Percentiles rank a stretch among this genome's conserved stretches.
Conservation (phyloP, 306 rosid genomes). For the Coriaria nepalensis region DNA sequence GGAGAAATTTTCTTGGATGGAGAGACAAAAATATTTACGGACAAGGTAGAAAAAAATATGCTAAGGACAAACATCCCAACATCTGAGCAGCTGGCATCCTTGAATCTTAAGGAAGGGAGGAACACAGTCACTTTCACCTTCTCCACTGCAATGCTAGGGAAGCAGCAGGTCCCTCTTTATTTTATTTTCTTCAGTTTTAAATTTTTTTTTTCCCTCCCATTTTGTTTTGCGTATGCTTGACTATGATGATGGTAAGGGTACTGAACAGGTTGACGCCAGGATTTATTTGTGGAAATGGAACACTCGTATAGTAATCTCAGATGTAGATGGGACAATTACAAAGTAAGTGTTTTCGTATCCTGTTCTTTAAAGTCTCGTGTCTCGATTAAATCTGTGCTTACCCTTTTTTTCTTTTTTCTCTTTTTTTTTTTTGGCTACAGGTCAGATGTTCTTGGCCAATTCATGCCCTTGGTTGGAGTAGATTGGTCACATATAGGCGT, state of each 20-base stretch:
- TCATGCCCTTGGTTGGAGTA: slow-evolving; percentile 97
- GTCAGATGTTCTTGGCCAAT: slow-evolving; percentile 98
- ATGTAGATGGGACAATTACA: slow-evolving; percentile 97
- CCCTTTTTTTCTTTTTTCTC: neutral
- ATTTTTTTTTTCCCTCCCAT: slow-evolving; percentile 3
- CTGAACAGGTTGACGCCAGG: slow-evolving; percentile 67
- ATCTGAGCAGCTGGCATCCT: slow-evolving; percentile 78
- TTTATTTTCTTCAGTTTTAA: slow-evolving; percentile 9
- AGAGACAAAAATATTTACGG: slow-evolving; percentile 18
- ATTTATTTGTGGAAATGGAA: slow-evolving; percentile 94
- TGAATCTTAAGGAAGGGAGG: slow-evolving; percentile 78
- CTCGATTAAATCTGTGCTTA: neutral
- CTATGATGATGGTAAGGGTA: slow-evolving; percentile 4
- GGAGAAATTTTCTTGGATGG: slow-evolving; percentile 14
- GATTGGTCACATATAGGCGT: slow-evolving; percentile 99
- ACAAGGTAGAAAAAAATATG: slow-evolving; percentile 27
- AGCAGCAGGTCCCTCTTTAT: slow-evolving; percentile 46
- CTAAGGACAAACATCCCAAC: slow-evolving; percentile 53
- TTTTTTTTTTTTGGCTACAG: slow-evolving; percentile 29
- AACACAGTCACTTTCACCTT: slow-evolving; percentile 71
- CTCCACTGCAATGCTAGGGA: slow-evolving; percentile 60
- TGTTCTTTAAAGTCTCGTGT: neutral
- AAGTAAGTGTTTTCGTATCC: slow-evolving; percentile 27
- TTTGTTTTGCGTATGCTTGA: slow-evolving; percentile 8
- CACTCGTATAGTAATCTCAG: slow-evolving; percentile 76